A percentile compares a stretch with the other conserved stretches of the same genome.
Conservation (phyloP, 768 basidiomycete genomes). For the Kwoniella sp. region DNA sequence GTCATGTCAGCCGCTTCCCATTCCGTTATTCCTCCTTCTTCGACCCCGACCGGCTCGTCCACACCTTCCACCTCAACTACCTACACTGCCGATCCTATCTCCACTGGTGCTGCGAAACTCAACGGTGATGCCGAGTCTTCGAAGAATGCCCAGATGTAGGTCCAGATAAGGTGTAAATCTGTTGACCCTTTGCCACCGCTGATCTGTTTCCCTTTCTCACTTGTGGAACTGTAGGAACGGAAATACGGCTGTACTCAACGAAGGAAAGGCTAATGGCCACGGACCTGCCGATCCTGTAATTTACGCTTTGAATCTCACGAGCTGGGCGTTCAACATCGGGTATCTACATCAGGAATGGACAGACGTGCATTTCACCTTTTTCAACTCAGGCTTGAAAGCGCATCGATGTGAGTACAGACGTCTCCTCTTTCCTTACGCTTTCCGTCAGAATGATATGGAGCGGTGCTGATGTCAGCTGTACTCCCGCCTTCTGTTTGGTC, state of each 20-base stretch:
- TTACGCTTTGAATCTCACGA: constrained; percentile 30
- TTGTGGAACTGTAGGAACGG: not conserved
- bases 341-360: constrained; percentile 40
- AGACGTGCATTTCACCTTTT: constrained; percentile 42
- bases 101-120: not conserved
- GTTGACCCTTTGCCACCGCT: not conserved
- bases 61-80: not conserved
- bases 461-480: not conserved
- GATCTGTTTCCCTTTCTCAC: not conserved
- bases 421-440: constrained; percentile 1
- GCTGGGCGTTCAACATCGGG: constrained; percentile 40
- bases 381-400: constrained; percentile 32
- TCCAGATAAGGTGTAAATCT: not conserved
- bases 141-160: constrained; percentile 17
- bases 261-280: not conserved
- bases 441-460: too few species aligned
- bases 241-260: too few species aligned
- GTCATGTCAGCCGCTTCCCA: not conserved
- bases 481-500: not conserved
- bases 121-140: constrained; percentile 31
- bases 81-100: constrained; percentile 14
- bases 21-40: not conserved
- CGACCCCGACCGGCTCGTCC: constrained; percentile 16
- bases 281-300: not conserved
- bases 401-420: constrained; percentile 48